Percentiles rank a stretch among this genome's conserved stretches.
These are phyloP conservation scores for Auxenochlorella protothecoides DNA, from an alignment of 139 green algal genomes.

Conservation along the genomic window DNA sequence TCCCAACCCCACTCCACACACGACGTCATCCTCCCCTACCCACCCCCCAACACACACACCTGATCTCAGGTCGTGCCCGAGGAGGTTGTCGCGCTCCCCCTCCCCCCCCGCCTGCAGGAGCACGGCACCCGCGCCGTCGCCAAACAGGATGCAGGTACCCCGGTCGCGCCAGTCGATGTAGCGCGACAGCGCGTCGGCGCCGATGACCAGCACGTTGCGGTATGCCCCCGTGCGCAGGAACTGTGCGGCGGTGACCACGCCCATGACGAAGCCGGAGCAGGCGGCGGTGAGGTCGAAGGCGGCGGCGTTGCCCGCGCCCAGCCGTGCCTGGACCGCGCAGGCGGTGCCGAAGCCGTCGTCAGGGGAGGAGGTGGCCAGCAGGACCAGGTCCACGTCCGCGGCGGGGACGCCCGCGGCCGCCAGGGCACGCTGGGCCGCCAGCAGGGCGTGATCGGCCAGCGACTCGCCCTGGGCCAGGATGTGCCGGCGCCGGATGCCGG, in stretches of 20 bases:
- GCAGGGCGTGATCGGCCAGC: conserved; percentile 52
- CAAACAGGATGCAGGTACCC: conserved; percentile 95
- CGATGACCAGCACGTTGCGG: conserved; percentile 80
- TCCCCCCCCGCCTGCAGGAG: conserved; percentile 50
- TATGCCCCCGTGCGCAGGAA: conserved; percentile 70
- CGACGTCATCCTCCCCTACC: too few relatives aligned
- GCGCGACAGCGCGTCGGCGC: conserved; percentile 83
- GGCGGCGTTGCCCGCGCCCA: conserved; percentile 76
- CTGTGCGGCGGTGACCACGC: conserved; percentile 71
- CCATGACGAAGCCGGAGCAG: conserved; percentile 96
- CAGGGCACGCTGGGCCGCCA: conserved; percentile 58
- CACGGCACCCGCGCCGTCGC: conserved; percentile 86
- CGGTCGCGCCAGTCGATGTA: conserved; percentile 92
- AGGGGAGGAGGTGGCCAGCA: conserved; percentile 87
- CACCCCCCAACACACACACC: not conserved
- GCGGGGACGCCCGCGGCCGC: conserved; percentile 62
- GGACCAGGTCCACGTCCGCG: conserved; percentile 80
- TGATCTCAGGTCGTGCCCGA: conserved; percentile 70
- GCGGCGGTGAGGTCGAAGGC: conserved; percentile 96
- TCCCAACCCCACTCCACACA: too few relatives aligned
- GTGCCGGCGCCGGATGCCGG: conserved; percentile 74
- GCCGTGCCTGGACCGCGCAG: conserved; percentile 57
- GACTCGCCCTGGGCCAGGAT: conserved; percentile 65
- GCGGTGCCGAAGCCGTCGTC: conserved; percentile 94
- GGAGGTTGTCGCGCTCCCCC: conserved; percentile 47